Conservation (phyloP, 441 rosid genomes). For the Melastoma candidum region DNA sequence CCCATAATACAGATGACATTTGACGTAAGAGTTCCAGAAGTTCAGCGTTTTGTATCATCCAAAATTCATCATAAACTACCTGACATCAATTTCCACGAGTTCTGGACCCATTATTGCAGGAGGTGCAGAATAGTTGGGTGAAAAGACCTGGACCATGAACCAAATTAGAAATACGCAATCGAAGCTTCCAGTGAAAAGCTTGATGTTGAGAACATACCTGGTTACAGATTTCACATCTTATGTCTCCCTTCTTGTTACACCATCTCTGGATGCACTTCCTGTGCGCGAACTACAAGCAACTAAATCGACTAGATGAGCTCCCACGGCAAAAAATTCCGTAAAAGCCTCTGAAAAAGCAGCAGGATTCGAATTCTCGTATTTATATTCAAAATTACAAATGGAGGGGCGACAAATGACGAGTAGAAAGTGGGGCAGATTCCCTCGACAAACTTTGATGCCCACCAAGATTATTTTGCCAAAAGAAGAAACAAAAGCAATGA, state of each 20-base stretch:
- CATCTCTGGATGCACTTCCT: conserved; percentile 60
- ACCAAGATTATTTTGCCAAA: too few species aligned
- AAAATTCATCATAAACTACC: conserved; percentile 23
- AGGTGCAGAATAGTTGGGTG: conserved; percentile 54
- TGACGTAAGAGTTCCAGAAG: background rate
- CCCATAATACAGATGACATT: background rate
- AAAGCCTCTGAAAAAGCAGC: too few species aligned
- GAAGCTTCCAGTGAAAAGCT: background rate
- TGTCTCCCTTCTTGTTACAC: conserved; percentile 63
- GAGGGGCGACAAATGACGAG: too few species aligned
- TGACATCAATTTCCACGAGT: conserved; percentile 44
- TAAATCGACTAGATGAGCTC: conserved; percentile 11
- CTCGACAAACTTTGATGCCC: too few species aligned
- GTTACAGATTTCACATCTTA: conserved; percentile 56
- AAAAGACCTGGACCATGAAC: conserved; percentile 33
- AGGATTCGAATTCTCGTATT: too few species aligned
- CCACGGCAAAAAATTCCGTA: too few species aligned
- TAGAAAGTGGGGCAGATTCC: too few species aligned
- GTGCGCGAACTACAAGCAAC: conserved; percentile 48
- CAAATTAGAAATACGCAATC: conserved; percentile 1
- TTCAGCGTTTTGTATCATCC: background rate
- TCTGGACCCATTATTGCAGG: conserved; percentile 33
- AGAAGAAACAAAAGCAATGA: too few species aligned
- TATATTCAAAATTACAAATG: too few species aligned
- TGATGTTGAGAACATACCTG: conserved; percentile 24